These are phyloP conservation scores for Solanum piurae DNA, from an alignment of 257 asterid species.

Conservation along the genomic window DNA sequence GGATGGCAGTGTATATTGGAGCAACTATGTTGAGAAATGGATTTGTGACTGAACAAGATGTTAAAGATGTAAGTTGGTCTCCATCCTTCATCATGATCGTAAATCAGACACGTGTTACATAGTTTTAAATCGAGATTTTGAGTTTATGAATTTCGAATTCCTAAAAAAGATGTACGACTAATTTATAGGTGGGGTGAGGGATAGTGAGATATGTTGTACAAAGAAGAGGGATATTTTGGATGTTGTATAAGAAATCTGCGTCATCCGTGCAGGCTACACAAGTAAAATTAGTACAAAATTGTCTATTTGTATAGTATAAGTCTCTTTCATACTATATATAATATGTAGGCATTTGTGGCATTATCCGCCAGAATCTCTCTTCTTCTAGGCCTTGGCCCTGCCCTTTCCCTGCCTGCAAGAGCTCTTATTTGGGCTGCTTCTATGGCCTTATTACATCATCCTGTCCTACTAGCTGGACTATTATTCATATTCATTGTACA, in stretches of 20 bases:
- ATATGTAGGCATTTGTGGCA: neutral
- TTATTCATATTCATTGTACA: neutral
- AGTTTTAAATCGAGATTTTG: neutral
- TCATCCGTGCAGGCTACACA: neutral
- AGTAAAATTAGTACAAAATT: neutral
- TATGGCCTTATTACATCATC: neutral
- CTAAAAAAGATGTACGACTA: neutral
- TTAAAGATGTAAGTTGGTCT: slow-evolving; percentile 30
- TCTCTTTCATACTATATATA: neutral
- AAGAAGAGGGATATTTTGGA: neutral
- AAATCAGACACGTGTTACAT: neutral
- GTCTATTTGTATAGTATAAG: neutral
- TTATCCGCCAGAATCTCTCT: neutral
- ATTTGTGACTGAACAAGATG: slow-evolving; percentile 28
- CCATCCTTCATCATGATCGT: neutral
- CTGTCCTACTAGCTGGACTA: neutral
- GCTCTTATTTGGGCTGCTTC: neutral
- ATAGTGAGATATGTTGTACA: neutral
- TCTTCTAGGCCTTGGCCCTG: neutral
- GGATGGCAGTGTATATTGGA: slow-evolving; percentile 44
- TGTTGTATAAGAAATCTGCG: neutral
- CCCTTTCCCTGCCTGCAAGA: neutral
- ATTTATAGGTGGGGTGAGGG: neutral
- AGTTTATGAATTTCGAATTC: neutral
- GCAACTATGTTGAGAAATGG: slow-evolving; percentile 66